phyloP scores from a whole-genome alignment of 1,139 yeast genomes.

The Debaryomyces udenii region DNA sequence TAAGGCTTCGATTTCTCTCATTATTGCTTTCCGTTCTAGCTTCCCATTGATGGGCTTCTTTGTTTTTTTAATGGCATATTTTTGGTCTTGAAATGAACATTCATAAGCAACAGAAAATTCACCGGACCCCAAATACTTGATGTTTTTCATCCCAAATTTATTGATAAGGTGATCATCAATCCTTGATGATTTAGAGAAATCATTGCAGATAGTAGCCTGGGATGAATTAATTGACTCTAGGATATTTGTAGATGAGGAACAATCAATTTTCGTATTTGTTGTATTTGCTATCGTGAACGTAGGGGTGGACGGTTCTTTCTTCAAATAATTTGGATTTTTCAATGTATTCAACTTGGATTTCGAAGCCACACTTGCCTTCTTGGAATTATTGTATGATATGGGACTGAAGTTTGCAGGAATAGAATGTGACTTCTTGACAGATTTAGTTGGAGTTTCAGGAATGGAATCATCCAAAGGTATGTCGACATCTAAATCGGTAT shows the following conservation, averaged over 20 bases:
- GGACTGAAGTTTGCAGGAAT: conserved; percentile 39
- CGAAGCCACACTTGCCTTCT: not conserved
- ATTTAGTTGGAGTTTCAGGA: conserved; percentile 51
- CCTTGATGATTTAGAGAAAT: conserved; percentile 17
- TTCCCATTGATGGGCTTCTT: conserved; percentile 54
- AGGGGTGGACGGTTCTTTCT: conserved; percentile 36
- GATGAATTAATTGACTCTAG: conserved; percentile 17
- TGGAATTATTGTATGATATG: conserved; percentile 20
- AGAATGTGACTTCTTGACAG: conserved; percentile 35
- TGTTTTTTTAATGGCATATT: conserved; percentile 86
- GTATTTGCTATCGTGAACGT: conserved; percentile 13
- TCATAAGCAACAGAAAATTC: conserved; percentile 89
- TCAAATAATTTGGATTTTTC: conserved; percentile 2
- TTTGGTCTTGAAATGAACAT: conserved; percentile 63
- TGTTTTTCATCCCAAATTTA: conserved; percentile 67
- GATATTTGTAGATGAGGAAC: conserved; percentile 4
- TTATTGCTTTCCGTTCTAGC: conserved; percentile 39
- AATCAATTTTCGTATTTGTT: not conserved
- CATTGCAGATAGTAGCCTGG: conserved; percentile 14
- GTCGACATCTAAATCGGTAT: conserved; percentile 30
- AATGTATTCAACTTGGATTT: conserved; percentile 9
- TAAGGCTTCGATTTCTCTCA: conserved; percentile 48
- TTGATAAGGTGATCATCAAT: conserved; percentile 64
- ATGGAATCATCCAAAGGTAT: conserved; percentile 25
- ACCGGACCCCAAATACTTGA: conserved; percentile 76